phyloP scores from a whole-genome alignment of 2,329 filamentous ascomycete species.

The Cercospora berteroae region DNA sequence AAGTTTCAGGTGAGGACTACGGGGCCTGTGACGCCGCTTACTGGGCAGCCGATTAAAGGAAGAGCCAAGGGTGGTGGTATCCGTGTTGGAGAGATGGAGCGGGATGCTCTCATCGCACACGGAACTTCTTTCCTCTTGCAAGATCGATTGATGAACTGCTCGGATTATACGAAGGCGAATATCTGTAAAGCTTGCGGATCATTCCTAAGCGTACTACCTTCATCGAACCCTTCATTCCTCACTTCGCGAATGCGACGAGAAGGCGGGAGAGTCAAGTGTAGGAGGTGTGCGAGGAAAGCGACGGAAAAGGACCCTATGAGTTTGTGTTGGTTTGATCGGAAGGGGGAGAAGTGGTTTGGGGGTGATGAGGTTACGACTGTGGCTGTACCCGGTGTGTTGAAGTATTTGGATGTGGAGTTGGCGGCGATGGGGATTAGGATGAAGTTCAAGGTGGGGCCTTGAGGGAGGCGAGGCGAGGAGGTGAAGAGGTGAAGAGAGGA shows the following conservation, averaged over 20 bases:
- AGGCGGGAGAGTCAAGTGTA: constrained; percentile 37
- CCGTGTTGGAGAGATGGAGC: constrained; percentile 98
- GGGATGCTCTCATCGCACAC: constrained; percentile 90
- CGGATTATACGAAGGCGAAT: constrained; percentile 85
- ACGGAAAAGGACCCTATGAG: constrained; percentile 45
- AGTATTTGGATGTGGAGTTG: constrained; percentile 90
- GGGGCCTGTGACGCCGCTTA: constrained; percentile 83
- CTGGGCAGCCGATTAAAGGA: constrained; percentile 95
- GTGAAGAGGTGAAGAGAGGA: background rate
- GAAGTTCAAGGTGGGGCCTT: constrained; percentile 75
- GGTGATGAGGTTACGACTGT: constrained; percentile 89
- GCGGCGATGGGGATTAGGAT: constrained; percentile 95
- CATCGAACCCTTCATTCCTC: constrained; percentile 46
- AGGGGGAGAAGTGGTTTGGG: constrained; percentile 78
- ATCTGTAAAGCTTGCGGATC: constrained; percentile 86
- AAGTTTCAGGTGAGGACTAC: constrained; percentile 98
- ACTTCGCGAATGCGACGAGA: constrained; percentile 23
- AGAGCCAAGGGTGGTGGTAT: constrained; percentile 96
- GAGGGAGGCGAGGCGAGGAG: background rate
- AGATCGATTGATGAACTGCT: constrained; percentile 95
- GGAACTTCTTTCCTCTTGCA: constrained; percentile 93
- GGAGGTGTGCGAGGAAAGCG: constrained; percentile 38
- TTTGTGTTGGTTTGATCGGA: constrained; percentile 81
- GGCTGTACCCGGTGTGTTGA: constrained; percentile 86
- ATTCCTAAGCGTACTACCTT: constrained; percentile 84